These are phyloP conservation scores for Euptelea pleiosperma DNA, from an alignment of 164 flowering plant genomes.

Conservation along the genomic window DNA sequence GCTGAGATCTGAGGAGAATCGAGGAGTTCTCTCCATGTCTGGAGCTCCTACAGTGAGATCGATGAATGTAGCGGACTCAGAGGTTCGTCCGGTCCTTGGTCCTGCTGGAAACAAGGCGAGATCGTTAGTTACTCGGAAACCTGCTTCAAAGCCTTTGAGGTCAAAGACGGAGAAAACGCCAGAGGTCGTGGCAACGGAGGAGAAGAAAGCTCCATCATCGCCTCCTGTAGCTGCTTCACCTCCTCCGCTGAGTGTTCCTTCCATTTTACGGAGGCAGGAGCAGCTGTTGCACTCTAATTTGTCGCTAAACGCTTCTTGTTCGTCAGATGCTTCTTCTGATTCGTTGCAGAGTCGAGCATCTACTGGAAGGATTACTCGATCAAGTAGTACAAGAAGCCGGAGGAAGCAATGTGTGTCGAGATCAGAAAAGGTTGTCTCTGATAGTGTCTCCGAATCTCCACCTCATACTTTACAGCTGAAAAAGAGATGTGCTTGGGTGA, in stretches of 20 bases:
- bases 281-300: slow-evolving; percentile 33
- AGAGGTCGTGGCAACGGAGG: slow-evolving; percentile 19
- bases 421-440: slow-evolving; percentile 26
- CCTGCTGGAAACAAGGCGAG: slow-evolving; percentile 58
- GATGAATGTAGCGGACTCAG: slow-evolving; percentile 60
- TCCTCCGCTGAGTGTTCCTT: slow-evolving; percentile 21
- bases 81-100: slow-evolving; percentile 47
- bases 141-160: slow-evolving; percentile 37
- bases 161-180: slow-evolving; percentile 37
- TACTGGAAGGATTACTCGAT: slow-evolving; percentile 42
- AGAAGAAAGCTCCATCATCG: slow-evolving; percentile 24
- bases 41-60: slow-evolving; percentile 60
- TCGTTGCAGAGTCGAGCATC: slow-evolving; percentile 60
- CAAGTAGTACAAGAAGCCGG: slow-evolving; percentile 20
- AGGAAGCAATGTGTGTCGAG: slow-evolving; percentile 37
- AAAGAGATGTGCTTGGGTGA: slow-evolving; percentile 82
- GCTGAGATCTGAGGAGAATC: slow-evolving; percentile 20
- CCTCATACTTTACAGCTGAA: slow-evolving; percentile 28
- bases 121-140: slow-evolving; percentile 31
- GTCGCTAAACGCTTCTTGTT: slow-evolving; percentile 62
- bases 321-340: slow-evolving; percentile 65
- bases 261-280: slow-evolving; percentile 39
- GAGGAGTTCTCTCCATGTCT: slow-evolving; percentile 35
- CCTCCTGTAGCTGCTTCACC: slow-evolving; percentile 27
- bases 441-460: slow-evolving; percentile 14